Percentiles rank a stretch among this genome's conserved stretches.
phyloP scores from a whole-genome alignment of 768 basidiomycete genomes.

The Coprinopsis cinerea region DNA sequence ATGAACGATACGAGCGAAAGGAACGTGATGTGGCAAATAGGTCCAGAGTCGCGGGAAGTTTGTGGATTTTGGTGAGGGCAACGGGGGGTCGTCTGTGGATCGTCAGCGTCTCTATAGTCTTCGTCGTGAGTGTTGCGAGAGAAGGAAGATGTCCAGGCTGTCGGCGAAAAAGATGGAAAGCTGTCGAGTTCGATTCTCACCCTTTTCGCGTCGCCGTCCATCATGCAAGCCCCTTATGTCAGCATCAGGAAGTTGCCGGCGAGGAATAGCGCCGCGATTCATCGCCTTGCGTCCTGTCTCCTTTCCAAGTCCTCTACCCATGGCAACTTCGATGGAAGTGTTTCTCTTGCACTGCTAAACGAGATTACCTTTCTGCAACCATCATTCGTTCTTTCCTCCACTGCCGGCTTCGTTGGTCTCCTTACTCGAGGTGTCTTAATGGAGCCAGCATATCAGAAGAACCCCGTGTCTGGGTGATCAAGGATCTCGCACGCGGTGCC shows the following conservation, averaged over 20 bases:
- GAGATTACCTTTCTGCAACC: too few relatives aligned
- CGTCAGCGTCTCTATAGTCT: not conserved
- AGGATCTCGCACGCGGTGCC: too few relatives aligned
- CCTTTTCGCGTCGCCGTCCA: conserved; percentile 4
- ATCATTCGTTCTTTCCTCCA: too few relatives aligned
- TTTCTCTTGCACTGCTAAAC: too few relatives aligned
- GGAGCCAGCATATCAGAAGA: too few relatives aligned
- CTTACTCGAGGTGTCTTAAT: too few relatives aligned
- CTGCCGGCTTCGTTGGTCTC: too few relatives aligned
- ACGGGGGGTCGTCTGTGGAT: not conserved
- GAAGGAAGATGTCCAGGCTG: not conserved
- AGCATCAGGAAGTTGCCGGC: not conserved
- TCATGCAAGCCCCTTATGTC: conserved; percentile 1
- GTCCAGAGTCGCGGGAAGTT: conserved; percentile 12
- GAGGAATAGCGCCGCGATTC: too few relatives aligned
- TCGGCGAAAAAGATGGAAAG: conserved; percentile 5
- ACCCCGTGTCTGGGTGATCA: too few relatives aligned
- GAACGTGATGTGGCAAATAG: conserved; percentile 24
- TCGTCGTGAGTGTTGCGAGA: not conserved
- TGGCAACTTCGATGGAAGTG: too few relatives aligned
- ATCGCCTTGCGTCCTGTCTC: too few relatives aligned
- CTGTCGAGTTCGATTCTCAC: conserved; percentile 6
- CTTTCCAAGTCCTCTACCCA: too few relatives aligned
- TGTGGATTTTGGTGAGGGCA: conserved; percentile 1
- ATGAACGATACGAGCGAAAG: conserved; percentile 12